Conservation (phyloP, 495 filamentous ascomycete species). For the Penicillium goetzii region DNA sequence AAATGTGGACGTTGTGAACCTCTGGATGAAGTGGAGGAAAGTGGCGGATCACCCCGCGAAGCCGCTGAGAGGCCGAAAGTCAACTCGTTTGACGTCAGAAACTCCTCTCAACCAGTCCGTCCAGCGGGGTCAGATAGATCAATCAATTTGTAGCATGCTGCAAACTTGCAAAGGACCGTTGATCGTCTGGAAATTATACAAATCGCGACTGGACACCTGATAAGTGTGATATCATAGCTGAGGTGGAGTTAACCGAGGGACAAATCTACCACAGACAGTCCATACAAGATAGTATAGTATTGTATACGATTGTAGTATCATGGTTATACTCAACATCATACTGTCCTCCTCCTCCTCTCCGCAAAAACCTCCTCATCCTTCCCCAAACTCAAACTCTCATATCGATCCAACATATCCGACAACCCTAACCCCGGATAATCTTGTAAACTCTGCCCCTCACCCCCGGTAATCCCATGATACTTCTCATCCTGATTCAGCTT, state of each 20-base stretch:
- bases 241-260: too few relatives aligned
- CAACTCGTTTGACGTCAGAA: conserved; percentile 7
- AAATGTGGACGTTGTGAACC: not conserved
- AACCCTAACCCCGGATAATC: conserved; percentile 35
- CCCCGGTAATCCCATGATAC: conserved; percentile 37
- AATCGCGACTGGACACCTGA: not conserved
- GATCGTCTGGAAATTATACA: not conserved
- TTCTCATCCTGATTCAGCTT: conserved; percentile 42
- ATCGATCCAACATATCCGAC: conserved; percentile 49
- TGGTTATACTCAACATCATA: not conserved
- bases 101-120: not conserved
- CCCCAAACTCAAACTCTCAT: conserved; percentile 48
- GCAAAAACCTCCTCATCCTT: conserved; percentile 40
- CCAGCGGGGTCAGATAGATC: not conserved
- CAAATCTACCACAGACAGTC: not conserved
- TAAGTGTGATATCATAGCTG: not conserved
- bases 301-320: not conserved
- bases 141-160: not conserved
- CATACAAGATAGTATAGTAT: not conserved
- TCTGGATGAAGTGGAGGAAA: not conserved
- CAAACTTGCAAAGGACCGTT: not conserved
- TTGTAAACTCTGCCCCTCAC: conserved; percentile 27
- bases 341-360: conserved; percentile 22
- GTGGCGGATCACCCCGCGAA: conserved; percentile 2
- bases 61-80: not conserved